phyloP scores from a whole-genome alignment of 1,284 basidiomycete species.

The Malassezia slooffiae region DNA sequence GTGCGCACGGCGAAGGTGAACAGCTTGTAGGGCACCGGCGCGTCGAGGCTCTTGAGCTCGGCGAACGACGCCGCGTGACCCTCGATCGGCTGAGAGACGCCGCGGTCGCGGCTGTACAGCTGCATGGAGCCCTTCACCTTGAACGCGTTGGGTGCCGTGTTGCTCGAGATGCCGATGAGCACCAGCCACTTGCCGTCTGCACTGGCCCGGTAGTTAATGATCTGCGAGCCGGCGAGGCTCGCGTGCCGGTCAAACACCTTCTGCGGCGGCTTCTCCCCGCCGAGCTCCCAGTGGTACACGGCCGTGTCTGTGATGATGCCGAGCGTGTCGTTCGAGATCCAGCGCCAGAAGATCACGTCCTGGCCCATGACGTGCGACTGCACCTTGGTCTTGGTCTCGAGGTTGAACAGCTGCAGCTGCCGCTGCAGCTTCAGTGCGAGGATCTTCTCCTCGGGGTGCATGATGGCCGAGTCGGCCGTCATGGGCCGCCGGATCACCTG shows the following conservation, averaged over 20 bases:
- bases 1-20: constrained; percentile 94
- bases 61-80: constrained; percentile 96
- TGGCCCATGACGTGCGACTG: constrained; percentile 85
- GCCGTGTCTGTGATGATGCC: constrained; percentile 90
- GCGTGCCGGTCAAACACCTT: constrained; percentile 96
- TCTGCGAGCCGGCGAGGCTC: constrained; percentile 84
- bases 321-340: constrained; percentile 80
- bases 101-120: constrained; percentile 76
- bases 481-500: constrained; percentile 74
- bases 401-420: constrained; percentile 96
- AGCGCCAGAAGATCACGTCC: constrained; percentile 97
- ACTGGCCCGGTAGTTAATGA: constrained; percentile 94
- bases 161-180: constrained; percentile 87
- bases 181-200: constrained; percentile 95
- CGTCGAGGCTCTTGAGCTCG: constrained; percentile 57
- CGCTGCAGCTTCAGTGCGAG: constrained; percentile 71
- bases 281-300: constrained; percentile 87
- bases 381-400: constrained; percentile 89
- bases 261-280: constrained; percentile 60
- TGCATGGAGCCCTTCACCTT: constrained; percentile 63
- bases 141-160: constrained; percentile 61
- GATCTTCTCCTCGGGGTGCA: constrained; percentile 95
- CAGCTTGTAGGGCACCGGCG: constrained; percentile 55
- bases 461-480: constrained; percentile 94
- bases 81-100: constrained; percentile 96